phyloP scores from a whole-genome alignment of 352 stramenopile species.

The Phytophthora aleatoria region DNA sequence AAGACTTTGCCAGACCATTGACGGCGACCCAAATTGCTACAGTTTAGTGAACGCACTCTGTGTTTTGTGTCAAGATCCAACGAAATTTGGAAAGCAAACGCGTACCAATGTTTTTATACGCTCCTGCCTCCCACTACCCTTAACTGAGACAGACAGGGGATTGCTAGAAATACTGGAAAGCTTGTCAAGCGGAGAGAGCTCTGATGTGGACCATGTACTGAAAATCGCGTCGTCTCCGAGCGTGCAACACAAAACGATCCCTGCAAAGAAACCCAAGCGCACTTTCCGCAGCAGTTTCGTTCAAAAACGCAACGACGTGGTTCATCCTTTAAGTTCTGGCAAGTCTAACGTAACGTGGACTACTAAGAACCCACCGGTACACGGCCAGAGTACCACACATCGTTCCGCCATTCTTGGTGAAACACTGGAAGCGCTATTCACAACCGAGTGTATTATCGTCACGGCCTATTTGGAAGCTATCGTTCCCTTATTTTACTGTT shows the following conservation, averaged over 20 bases:
- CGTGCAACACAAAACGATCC: background rate
- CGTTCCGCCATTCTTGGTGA: background rate
- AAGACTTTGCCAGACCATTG: background rate
- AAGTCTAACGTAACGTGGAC: background rate
- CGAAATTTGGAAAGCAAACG: background rate
- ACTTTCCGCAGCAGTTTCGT: background rate
- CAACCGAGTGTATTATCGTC: conserved; percentile 10
- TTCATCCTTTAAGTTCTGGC: background rate
- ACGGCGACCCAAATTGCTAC: background rate
- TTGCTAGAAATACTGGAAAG: background rate
- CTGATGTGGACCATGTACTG: background rate
- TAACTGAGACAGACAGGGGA: background rate
- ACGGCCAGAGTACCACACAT: background rate
- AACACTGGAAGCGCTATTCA: background rate
- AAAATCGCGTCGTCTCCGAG: background rate
- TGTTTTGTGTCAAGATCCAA: background rate
- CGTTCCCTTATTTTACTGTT: conserved; percentile 40
- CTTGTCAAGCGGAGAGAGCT: background rate
- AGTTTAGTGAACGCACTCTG: background rate
- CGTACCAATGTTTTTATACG: background rate
- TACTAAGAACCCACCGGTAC: background rate
- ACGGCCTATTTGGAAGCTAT: conserved; percentile 45
- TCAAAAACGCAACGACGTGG: background rate
- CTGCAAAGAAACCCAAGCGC: background rate
- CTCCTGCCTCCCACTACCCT: background rate